phyloP scores from a whole-genome alignment of 2,329 filamentous ascomycete genomes.

The Trichoderma polysporum region DNA sequence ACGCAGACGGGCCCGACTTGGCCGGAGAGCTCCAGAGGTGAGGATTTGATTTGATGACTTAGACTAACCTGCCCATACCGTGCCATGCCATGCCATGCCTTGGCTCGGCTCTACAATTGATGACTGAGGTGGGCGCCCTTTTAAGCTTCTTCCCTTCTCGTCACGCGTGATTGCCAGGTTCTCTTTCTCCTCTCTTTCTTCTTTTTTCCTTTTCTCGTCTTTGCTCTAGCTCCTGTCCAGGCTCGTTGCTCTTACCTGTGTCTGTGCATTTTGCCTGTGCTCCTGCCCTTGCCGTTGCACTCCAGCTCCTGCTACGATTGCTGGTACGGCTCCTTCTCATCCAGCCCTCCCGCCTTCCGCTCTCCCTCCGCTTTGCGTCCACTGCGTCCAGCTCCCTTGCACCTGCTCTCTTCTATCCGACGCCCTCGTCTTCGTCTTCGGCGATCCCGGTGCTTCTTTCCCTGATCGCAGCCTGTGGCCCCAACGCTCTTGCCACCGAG shows the following conservation, averaged over 20 bases:
- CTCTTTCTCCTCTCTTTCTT: neutral
- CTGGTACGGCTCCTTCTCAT: neutral
- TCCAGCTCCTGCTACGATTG: neutral
- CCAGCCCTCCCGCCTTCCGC: neutral
- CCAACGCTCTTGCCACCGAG: neutral
- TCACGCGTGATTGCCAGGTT: conserved; percentile 8
- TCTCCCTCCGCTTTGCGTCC: conserved; percentile 14
- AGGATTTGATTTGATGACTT: conserved; percentile 2
- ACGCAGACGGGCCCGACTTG: neutral
- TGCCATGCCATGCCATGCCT: neutral
- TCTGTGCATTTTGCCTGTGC: neutral
- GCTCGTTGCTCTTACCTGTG: neutral
- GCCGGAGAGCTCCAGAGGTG: neutral
- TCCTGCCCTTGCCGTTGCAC: neutral
- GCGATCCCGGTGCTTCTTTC: neutral
- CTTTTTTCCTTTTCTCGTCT: neutral
- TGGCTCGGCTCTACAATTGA: neutral
- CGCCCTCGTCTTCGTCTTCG: neutral
- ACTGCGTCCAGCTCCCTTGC: conserved; percentile 17
- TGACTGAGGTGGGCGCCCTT: neutral
- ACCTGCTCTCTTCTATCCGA: neutral
- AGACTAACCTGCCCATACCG: neutral
- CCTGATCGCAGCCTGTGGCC: neutral
- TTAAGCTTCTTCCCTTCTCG: neutral
- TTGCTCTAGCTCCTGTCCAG: neutral